phyloP scores from a whole-genome alignment of 768 basidiomycete genomes.

The Boletus rex-veris region DNA sequence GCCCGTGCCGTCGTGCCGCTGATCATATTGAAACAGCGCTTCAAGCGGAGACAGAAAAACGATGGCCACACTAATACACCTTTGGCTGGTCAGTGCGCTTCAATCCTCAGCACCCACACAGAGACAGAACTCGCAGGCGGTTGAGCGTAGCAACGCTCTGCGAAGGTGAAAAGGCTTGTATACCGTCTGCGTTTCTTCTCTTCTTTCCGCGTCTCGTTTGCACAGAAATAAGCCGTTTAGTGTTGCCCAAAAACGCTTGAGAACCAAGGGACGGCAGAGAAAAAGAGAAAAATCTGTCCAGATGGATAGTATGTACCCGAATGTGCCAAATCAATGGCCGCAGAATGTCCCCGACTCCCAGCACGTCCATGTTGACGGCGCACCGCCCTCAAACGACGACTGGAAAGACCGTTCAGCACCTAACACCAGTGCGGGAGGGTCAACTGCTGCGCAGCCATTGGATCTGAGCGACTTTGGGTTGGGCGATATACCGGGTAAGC shows the following conservation, averaged over 20 bases:
- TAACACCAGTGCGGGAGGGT: slow-evolving; percentile 22
- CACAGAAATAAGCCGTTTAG: slow-evolving; percentile 46
- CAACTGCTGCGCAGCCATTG: slow-evolving; percentile 34
- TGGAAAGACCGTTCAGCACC: slow-evolving; percentile 38
- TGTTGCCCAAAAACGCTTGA: slow-evolving; percentile 43
- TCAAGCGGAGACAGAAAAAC: slow-evolving; percentile 25
- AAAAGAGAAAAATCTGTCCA: slow-evolving; percentile 38
- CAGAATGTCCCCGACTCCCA: slow-evolving; percentile 36
- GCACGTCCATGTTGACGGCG: slow-evolving; percentile 32
- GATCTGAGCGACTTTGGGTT: slow-evolving; percentile 44
- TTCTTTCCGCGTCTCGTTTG: slow-evolving; percentile 36
- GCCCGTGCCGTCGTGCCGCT: slow-evolving; percentile 28
- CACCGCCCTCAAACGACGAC: slow-evolving; percentile 32
- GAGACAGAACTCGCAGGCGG: slow-evolving; percentile 39
- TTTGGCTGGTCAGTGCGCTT: slow-evolving; percentile 32
- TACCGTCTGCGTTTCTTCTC: slow-evolving; percentile 36
- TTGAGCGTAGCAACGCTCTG: slow-evolving; percentile 35
- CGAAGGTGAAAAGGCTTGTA: slow-evolving; percentile 40
- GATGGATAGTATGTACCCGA: slow-evolving; percentile 47
- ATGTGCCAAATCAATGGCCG: slow-evolving; percentile 40
- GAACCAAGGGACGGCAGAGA: slow-evolving; percentile 37
- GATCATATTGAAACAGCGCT: slow-evolving; percentile 19
- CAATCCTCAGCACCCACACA: slow-evolving; percentile 39
- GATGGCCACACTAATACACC: slow-evolving; percentile 22
- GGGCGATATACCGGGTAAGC: slow-evolving; percentile 44